These are phyloP conservation scores for Cutaneotrichosporon mucoides DNA, from an alignment of 1,284 basidiomycete genomes.

Conservation along the genomic window DNA sequence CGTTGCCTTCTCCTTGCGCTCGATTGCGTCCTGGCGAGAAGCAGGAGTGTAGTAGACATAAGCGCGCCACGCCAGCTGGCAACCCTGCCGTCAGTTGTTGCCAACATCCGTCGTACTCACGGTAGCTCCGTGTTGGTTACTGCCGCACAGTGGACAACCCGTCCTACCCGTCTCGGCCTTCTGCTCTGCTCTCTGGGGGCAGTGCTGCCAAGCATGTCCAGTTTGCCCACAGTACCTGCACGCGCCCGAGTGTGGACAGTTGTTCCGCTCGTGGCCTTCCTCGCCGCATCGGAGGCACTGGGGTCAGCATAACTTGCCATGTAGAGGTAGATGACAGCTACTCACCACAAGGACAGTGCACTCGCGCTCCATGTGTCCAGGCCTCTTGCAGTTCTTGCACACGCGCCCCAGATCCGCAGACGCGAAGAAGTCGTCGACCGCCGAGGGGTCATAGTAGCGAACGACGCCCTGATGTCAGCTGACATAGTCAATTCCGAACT, in stretches of 20 bases:
- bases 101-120: background rate
- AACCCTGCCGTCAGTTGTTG: constrained; percentile 57
- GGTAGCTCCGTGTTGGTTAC: background rate
- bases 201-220: constrained; percentile 65
- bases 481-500: constrained; percentile 4
- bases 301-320: background rate
- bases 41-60: constrained; percentile 69
- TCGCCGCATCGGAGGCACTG: constrained; percentile 86
- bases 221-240: constrained; percentile 83
- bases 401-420: constrained; percentile 38
- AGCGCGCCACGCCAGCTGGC: constrained; percentile 79
- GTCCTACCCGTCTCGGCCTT: background rate
- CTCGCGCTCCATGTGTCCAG: constrained; percentile 36
- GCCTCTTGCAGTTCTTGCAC: constrained; percentile 41
- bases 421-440: constrained; percentile 37
- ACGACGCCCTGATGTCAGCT: constrained; percentile 25
- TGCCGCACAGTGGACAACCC: background rate
- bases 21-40: constrained; percentile 56
- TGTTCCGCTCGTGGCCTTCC: constrained; percentile 74
- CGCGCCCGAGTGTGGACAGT: constrained; percentile 77
- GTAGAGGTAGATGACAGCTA: background rate
- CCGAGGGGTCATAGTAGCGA: constrained; percentile 36
- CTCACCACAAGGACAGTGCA: constrained; percentile 42
- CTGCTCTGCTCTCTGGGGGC: constrained; percentile 43
- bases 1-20: constrained; percentile 24